phyloP scores from a whole-genome alignment of 2,329 filamentous ascomycete species.

The Fusarium bactridioides region DNA sequence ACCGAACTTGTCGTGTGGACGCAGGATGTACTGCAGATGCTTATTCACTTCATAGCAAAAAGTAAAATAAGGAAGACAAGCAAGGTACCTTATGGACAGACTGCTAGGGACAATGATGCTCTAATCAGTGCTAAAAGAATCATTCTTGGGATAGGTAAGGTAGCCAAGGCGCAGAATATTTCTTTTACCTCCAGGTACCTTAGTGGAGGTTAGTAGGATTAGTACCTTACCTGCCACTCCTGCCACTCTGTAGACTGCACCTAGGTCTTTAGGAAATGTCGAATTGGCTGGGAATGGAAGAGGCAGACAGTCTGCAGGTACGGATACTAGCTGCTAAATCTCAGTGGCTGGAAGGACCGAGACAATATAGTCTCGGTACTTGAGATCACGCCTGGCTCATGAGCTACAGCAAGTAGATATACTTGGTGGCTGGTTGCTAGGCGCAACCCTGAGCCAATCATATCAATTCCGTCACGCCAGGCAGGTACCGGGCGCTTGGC shows the following conservation, averaged over 20 bases:
- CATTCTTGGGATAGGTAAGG: background rate
- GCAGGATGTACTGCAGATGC: background rate
- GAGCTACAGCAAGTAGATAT: conserved; percentile 8
- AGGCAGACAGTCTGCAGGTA: background rate
- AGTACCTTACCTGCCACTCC: background rate
- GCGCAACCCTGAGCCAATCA: conserved; percentile 27
- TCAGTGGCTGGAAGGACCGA: conserved; percentile 17
- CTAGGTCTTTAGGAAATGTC: background rate
- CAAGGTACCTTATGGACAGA: background rate
- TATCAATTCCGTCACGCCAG: background rate
- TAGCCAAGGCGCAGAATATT: background rate
- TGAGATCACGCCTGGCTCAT: background rate
- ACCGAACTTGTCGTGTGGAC: background rate
- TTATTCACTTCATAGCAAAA: background rate
- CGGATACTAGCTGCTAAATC: background rate
- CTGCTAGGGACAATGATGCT: background rate
- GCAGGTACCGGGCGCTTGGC: conserved; percentile 38
- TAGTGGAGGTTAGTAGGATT: background rate
- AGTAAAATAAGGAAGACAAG: background rate
- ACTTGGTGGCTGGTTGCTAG: conserved; percentile 37
- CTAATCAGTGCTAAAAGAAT: background rate
- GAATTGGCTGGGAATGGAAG: background rate
- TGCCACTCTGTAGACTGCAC: no score
- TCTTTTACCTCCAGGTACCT: background rate
- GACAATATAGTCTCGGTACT: conserved; percentile 12